These are phyloP conservation scores for Laetiporus sulphureus DNA, from an alignment of 1,284 basidiomycete species.

Conservation along the genomic window DNA sequence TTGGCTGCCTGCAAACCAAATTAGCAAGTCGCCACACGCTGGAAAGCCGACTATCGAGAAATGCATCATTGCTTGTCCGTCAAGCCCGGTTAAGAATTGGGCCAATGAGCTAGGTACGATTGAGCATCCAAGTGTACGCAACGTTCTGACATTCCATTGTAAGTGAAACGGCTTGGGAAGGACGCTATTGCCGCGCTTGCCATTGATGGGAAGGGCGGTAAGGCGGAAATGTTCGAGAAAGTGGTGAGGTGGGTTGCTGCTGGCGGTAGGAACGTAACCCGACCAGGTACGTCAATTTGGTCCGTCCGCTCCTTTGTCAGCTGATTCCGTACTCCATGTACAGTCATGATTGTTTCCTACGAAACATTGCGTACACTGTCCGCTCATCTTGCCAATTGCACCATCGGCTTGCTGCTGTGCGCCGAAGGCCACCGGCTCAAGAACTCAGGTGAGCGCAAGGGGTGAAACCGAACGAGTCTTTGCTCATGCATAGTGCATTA, in stretches of 20 bases:
- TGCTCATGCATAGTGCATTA: slow-evolving; percentile 27
- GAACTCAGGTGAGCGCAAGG: slow-evolving; percentile 72
- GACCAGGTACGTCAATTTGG: slow-evolving; percentile 74
- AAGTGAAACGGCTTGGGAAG: slow-evolving; percentile 91
- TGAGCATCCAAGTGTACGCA: too few relatives aligned
- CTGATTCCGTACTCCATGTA: too few relatives aligned
- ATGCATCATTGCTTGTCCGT: slow-evolving; percentile 96
- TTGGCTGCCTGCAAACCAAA: too few relatives aligned
- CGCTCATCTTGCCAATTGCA: slow-evolving; percentile 69
- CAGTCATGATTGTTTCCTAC: slow-evolving; percentile 99
- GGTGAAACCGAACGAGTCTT: not conserved
- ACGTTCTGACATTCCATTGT: not conserved
- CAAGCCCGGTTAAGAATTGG: slow-evolving; percentile 97
- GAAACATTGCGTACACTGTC: slow-evolving; percentile 89
- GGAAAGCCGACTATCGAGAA: slow-evolving; percentile 92
- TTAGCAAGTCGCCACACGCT: slow-evolving; percentile 86
- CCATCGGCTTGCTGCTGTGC: slow-evolving; percentile 88
- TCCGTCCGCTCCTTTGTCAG: too few relatives aligned
- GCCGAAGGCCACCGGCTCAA: slow-evolving; percentile 98
- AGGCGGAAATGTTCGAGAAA: slow-evolving; percentile 70
- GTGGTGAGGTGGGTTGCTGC: slow-evolving; percentile 87
- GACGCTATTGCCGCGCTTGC: slow-evolving; percentile 78
- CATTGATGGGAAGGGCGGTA: slow-evolving; percentile 87
- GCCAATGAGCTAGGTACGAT: slow-evolving; percentile 92
- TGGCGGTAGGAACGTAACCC: slow-evolving; percentile 80